phyloP scores from a whole-genome alignment of 257 asterid genomes.

The Scutellaria barbata region DNA sequence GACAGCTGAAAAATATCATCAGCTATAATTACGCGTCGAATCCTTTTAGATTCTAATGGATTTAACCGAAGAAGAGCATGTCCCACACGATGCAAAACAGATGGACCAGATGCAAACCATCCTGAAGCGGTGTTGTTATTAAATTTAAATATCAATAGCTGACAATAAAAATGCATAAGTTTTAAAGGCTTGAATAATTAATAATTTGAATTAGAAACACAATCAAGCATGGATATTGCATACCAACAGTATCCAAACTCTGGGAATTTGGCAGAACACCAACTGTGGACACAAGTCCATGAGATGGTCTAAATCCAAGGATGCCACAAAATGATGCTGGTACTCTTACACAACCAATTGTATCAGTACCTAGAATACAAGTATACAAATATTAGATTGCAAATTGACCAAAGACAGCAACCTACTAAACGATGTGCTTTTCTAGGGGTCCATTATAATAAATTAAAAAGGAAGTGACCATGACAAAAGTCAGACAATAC shows the following conservation, averaged over 20 bases:
- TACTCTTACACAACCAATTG: constrained; percentile 41
- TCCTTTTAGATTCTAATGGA: constrained; percentile 64
- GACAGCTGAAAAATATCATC: constrained; percentile 96
- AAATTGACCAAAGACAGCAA: too few relatives aligned
- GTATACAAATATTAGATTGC: too few relatives aligned
- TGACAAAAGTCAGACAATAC: too few relatives aligned
- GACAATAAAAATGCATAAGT: neutral
- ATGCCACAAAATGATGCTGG: constrained; percentile 49
- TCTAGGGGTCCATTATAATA: too few relatives aligned
- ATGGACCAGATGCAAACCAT: constrained; percentile 83
- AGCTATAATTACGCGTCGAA: constrained; percentile 72
- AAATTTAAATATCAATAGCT: neutral
- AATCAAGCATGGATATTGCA: constrained; percentile 26
- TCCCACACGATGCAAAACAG: constrained; percentile 81
- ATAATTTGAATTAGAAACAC: too few relatives aligned
- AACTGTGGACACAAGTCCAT: constrained; percentile 69
- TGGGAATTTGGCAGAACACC: constrained; percentile 88
- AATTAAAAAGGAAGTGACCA: too few relatives aligned
- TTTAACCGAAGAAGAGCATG: constrained; percentile 76
- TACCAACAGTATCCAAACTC: constrained; percentile 91
- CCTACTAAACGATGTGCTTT: too few relatives aligned
- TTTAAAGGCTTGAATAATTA: too few relatives aligned
- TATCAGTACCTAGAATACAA: constrained; percentile 59
- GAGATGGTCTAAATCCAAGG: constrained; percentile 88
- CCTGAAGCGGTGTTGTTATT: constrained; percentile 56